Conservation (phyloP, 2,329 filamentous ascomycete genomes). For the Hypoxylon sp. region DNA sequence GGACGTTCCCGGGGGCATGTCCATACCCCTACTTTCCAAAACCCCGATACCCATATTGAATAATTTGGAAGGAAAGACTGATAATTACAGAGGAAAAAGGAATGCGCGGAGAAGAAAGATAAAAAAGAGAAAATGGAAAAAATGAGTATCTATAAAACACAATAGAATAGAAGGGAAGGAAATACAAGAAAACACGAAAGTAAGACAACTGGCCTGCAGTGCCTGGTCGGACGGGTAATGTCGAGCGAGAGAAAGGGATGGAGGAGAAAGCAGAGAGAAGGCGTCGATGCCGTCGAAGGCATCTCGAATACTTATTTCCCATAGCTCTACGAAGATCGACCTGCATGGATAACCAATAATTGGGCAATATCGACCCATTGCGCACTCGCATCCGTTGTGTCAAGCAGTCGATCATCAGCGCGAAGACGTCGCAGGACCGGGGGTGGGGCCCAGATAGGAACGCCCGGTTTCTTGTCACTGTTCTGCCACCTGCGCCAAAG, state of each 20-base stretch:
- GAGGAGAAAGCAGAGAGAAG: not conserved
- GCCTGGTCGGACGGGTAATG: slow-evolving; percentile 16
- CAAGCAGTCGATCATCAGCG: slow-evolving; percentile 27
- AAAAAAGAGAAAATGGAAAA: slow-evolving; percentile 10
- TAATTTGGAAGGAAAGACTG: no score
- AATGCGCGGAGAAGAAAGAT: not conserved
- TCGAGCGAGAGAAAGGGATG: slow-evolving; percentile 3
- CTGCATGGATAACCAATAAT: slow-evolving; percentile 14
- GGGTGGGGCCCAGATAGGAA: slow-evolving; percentile 2
- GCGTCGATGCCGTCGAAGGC: not conserved
- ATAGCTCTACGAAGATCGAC: not conserved
- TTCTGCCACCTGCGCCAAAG: no score
- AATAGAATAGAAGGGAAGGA: not conserved
- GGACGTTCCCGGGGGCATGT: slow-evolving; percentile 36
- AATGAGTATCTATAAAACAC: slow-evolving; percentile 2
- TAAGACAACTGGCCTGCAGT: slow-evolving; percentile 37
- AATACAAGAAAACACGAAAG: slow-evolving; percentile 9
- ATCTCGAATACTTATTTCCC: slow-evolving; percentile 22
- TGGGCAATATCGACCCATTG: slow-evolving; percentile 12
- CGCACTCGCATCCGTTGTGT: slow-evolving; percentile 16
- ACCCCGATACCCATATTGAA: slow-evolving; percentile 37
- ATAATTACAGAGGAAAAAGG: not conserved
- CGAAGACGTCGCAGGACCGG: slow-evolving; percentile 20
- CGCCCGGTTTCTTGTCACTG: no score
- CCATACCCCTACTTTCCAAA: slow-evolving; percentile 34